A percentile compares a stretch with the other conserved stretches of the same genome.
Evolutionary conservation across 2,329 filamentous ascomycete species (phyloP).

Genomic region (Cercospora sesami): DNA sequence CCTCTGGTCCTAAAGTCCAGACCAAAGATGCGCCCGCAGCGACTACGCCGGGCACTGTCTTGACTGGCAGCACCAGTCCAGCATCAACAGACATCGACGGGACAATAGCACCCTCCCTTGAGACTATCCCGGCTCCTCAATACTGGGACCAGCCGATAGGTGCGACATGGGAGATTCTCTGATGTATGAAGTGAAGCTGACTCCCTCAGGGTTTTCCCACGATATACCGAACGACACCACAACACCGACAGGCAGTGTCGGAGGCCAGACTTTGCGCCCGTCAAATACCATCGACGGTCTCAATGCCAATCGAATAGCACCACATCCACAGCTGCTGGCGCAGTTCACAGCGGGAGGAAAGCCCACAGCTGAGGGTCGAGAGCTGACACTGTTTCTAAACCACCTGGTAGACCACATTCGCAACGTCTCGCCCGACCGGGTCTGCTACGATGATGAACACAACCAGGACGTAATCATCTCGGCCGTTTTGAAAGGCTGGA

Average conservation of each 20-base stretch:
- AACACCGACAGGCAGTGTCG: background rate
- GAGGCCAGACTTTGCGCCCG: background rate
- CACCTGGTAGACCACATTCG: conserved; percentile 30
- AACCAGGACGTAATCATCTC: conserved; percentile 28
- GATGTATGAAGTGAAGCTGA: background rate
- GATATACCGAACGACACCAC: background rate
- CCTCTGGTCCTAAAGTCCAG: background rate
- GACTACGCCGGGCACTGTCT: background rate
- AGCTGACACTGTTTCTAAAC: conserved; percentile 28
- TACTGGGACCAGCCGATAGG: conserved; percentile 11
- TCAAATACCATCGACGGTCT: background rate
- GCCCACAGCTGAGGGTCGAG: conserved; percentile 20
- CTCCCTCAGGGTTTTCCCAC: background rate
- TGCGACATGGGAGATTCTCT: background rate
- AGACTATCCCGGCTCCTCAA: background rate
- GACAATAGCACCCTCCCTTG: background rate
- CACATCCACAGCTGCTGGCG: conserved; percentile 21
- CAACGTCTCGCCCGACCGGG: conserved; percentile 19
- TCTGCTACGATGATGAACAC: conserved; percentile 29
- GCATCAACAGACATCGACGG: conserved; percentile 11
- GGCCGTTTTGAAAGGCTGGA: conserved; percentile 29
- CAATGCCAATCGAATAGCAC: background rate
- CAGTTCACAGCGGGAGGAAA: conserved; percentile 19
- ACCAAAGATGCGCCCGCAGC: background rate
- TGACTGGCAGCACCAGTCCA: conserved; percentile 10